Base-by-base conservation (phyloP, 148 eudicot genomes). In the Nepenthes mirabilis region DNA sequence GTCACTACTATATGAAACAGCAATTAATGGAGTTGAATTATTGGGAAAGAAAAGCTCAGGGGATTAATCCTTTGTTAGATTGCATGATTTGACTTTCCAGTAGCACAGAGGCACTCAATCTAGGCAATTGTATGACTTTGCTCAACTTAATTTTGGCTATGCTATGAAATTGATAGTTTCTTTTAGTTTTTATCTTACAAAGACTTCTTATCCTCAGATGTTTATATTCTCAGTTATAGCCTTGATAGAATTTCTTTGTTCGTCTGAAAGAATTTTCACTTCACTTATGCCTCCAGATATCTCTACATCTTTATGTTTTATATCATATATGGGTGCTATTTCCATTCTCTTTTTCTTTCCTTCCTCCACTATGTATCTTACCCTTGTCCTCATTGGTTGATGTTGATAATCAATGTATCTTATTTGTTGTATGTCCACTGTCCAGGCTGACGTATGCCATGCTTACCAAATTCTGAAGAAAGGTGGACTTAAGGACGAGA, bases 401-500 rank as follows among this genome's bases (percentile, higher is more conserved):
- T 53, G 3, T 6, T 47, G 45, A 54, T 68, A 8, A 40, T 49
- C 12, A 1, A 2, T 2, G 52, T 49, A 5, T 49, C 14, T 5
- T 11, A 1, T 53, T 0, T 47, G 8, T 1, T 13, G 13, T 7
- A 35, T 36, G 36, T 1, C 2, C n/a, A 34, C 1, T 53, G 32
- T 58, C 1, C 72, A 83, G 87, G 77, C 87, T 23, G 84, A 83
- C 68, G 69, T 79, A 2, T 83, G 87, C 36, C 87, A 83, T 68
- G 87, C 87, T 2, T 83, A 83, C 59, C 87, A 83, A 72, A 56
- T 83, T 48, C 56, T 83, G 63, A 83, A 77, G 72, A 83, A 72
- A 70, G 84, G 88, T 11, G 88, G 88, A 11, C 23, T 83, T 36
- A 83, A 83, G 52, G 84, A 83, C 57, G 80, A 83, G 64, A 83